These are phyloP conservation scores for Verticillium nonalfalfae DNA, from an alignment of 2,329 filamentous ascomycete species.

Conservation along the genomic window DNA sequence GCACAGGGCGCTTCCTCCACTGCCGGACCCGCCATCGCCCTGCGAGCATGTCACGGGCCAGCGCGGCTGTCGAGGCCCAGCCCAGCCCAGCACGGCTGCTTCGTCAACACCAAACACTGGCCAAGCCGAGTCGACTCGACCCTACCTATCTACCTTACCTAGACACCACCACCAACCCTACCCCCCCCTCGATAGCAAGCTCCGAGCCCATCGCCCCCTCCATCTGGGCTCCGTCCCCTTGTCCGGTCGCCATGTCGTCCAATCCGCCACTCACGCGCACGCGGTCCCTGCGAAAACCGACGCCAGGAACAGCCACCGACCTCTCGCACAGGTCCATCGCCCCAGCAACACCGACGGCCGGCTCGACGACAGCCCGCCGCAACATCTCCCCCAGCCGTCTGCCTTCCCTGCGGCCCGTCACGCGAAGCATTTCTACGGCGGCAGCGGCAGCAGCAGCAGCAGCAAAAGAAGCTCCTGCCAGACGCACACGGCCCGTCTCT, in stretches of 20 bases:
- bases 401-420: conserved; percentile 4
- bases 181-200: background rate
- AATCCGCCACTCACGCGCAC: conserved; percentile 30
- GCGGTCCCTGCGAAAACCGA: conserved; percentile 41
- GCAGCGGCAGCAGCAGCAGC: conserved; percentile 8
- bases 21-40: background rate
- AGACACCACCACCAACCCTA: no score
- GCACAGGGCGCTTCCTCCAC: background rate
- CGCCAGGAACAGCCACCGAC: conserved; percentile 15
- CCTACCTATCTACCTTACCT: no score
- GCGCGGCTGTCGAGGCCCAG: no score
- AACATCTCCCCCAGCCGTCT: conserved; percentile 9
- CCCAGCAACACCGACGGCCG: background rate
- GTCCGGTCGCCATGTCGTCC: conserved; percentile 18
- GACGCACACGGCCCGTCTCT: background rate
- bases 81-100: no score
- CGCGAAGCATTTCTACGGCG: conserved; percentile 2
- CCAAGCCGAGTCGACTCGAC: background rate
- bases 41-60: background rate
- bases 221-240: background rate
- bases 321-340: conserved; percentile 3
- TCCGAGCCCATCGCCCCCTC: background rate
- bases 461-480: background rate
- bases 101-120: background rate
- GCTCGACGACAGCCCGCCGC: background rate